Evolutionary conservation across 2,329 filamentous ascomycete species (phyloP).

Genomic region (Nothophaeocryptopus gaeumannii): DNA sequence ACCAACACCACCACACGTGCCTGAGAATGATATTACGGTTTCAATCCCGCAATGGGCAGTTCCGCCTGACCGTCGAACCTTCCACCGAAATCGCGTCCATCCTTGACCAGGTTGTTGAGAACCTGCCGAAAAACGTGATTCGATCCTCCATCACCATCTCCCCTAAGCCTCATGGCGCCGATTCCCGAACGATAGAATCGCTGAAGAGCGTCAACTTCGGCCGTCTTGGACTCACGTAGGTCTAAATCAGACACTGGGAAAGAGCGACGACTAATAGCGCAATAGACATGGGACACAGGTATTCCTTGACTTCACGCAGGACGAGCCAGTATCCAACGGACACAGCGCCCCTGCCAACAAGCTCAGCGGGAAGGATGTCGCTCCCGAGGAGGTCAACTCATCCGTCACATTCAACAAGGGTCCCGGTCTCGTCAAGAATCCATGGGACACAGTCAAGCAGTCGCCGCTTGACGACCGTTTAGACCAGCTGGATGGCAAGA

Average conservation of each 20-base stretch:
- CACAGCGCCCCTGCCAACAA: constrained; percentile 52
- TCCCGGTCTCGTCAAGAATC: constrained; percentile 70
- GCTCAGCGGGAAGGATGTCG: constrained; percentile 74
- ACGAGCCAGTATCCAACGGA: constrained; percentile 55
- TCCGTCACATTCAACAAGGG: constrained; percentile 58
- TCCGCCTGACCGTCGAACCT: constrained; percentile 75
- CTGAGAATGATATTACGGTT: constrained; percentile 74
- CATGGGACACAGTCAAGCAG: constrained; percentile 90
- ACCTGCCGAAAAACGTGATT: constrained; percentile 57
- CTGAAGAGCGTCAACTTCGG: constrained; percentile 56
- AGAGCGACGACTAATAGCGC: not conserved
- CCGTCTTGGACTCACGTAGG: constrained; percentile 52
- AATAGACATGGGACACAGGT: constrained; percentile 81
- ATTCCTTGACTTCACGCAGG: constrained; percentile 72
- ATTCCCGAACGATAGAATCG: constrained; percentile 52
- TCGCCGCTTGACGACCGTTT: constrained; percentile 81
- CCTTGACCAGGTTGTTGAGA: constrained; percentile 55
- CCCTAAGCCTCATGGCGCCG: constrained; percentile 59
- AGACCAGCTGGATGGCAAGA: constrained; percentile 88
- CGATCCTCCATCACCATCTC: constrained; percentile 57
- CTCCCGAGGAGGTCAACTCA: constrained; percentile 64
- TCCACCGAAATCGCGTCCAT: constrained; percentile 67
- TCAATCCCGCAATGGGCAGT: constrained; percentile 88
- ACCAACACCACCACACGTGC: constrained; percentile 2
- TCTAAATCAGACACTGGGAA: constrained; percentile 41